Evolutionary conservation across 2,329 filamentous ascomycete species (phyloP), one percentile per base, ranked within the genome.

Genomic region (Aspergillus sp.): DNA sequence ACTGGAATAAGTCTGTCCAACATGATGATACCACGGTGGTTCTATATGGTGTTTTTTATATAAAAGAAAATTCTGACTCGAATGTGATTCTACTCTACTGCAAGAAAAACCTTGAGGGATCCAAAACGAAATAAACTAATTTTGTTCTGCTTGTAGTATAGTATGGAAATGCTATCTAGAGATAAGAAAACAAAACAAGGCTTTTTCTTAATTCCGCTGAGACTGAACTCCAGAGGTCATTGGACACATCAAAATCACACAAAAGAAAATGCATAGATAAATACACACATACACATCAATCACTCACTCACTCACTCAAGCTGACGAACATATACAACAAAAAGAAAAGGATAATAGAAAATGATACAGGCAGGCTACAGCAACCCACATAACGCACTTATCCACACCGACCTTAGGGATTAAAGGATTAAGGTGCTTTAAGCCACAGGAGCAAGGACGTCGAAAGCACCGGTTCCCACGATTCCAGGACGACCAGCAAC

Each of bases 381-480:
- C 26, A 29, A 29, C 26, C 26, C 26, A 29, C 26, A 29, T 29
- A 29, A 29, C 26, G 26, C 26, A 29, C 26, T 29, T 29, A 29
- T 29, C 26, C 26, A 29, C 7, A 9, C 26, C 26, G 26, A 29
- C 9, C 26, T 7, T 2, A 9, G 7, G 1, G 9, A 29, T 29
- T 29, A 29, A 29, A 5, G 24, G 24, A 24, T 29, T 9, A 7
- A 29, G 26, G 1, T 29, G 26, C 26, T 29, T 29, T 75, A 79
- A 68, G 73, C 77, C 64, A 81, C 76, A 65, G 79, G 78, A 70
- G 82, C 79, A 71, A 97, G 81, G 49, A 99, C 88, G 78, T 98
- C 93, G 77, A 98, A 98, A 20, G 89, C 86, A 45, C 95, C 95
- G 1, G 95, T 99, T 53, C 95, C 95, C 60, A 96, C 87, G 66